Base-by-base conservation (phyloP, 2,329 filamentous ascomycete genomes). In the Colletotrichum magnum region DNA sequence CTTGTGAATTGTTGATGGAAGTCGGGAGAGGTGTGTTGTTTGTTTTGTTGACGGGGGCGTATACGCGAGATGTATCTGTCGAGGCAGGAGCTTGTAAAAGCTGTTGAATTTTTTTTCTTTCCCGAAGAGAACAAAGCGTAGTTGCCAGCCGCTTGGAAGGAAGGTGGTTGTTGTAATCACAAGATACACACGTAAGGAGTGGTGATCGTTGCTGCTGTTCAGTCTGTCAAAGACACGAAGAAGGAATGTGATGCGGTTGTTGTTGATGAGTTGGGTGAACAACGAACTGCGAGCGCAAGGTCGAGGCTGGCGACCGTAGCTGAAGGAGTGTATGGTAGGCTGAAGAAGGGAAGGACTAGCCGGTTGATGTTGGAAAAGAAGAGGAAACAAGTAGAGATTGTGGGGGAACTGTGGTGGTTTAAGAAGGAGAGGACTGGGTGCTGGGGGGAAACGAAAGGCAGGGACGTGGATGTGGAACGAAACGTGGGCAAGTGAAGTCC, bases 201-300 rank as follows among this genome's bases (percentile, higher is more conserved):
- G 65, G 32, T 70, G 32, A 54, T 52, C 43, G 43, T 41, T 48
- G 43, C 7, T 28, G 51, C 41, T 67, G 53, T 63, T 62, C 80
- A 71, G 80, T 86, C 85, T 87, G 74, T 87, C 85, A 86, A 87
- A 87, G 85, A 86, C 82, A 80, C 83, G 77, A 76, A 80, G n/a
- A 80, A 71, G 78, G 70, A 78, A 74, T 78, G 77, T 82, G 79
- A 80, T 81, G 74, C 72, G 70, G 75, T 72, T 76, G 78, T 74
- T 68, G 75, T 75, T 72, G 74, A 73, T 76, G 73, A 51, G 51
- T 62, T 51, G 28, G 67, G 16, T 48, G 60, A 56, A 69, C 59
- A 71, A 70, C 57, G 15, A 53, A 65, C 57, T 62, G 57, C 65
- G 52, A 24, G 48, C 32, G 59, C 52, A 53, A 53, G 70, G 70